Base-by-base conservation (phyloP, 1,139 yeast species). In the Sugiyamaella japonica region DNA sequence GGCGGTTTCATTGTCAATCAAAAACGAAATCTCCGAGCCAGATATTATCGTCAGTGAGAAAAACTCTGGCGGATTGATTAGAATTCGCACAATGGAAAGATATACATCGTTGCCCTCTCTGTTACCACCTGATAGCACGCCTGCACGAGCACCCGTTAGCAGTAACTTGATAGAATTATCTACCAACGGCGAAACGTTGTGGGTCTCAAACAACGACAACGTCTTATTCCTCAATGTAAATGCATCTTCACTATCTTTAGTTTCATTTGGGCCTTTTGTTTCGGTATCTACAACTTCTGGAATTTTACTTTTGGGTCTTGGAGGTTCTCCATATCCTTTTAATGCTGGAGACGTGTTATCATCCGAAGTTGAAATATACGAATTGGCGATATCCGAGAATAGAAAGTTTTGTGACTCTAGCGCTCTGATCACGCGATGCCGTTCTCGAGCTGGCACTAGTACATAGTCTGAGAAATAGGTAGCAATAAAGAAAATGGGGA, bases 401-500 rank as follows among this genome's bases (percentile, higher is more conserved):
- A 69, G 71, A 63, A 80, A 81, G 48, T 75, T 73, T 49, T 74
- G 70, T 36, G 69, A 68, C 17, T 78, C 73, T 41, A 83, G 66
- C 5, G 81, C 76, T 31, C 64, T 64, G 2, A 79, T 66, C 0
- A 82, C 86, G 54, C 74, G 73, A 1, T 72, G 74, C 58, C 76
- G 76, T 9, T 74, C 73, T 3, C 68, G 62, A 42, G 66, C 67
- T 0, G 90, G 89, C 15, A 84, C 77, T 40, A 85, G 72, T n/a
- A 85, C 86, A 49, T 82, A 80, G 67, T 85, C 87, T 51, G 84
- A 78, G 63, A 82, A 84, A 69, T 85, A 86, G 41, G 85, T 82
- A 12, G 85, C 80, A 41, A 85, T 69, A 68, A 84, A 85, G 64
- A 83, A 84, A 34, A 85, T 73, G 2, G 89, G 76, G 36, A 85